Evolutionary conservation across 176 grass and related monocot genomes (phyloP), one percentile per base, ranked within the genome.

Genomic region (Ampelocalamus luodianensis): DNA sequence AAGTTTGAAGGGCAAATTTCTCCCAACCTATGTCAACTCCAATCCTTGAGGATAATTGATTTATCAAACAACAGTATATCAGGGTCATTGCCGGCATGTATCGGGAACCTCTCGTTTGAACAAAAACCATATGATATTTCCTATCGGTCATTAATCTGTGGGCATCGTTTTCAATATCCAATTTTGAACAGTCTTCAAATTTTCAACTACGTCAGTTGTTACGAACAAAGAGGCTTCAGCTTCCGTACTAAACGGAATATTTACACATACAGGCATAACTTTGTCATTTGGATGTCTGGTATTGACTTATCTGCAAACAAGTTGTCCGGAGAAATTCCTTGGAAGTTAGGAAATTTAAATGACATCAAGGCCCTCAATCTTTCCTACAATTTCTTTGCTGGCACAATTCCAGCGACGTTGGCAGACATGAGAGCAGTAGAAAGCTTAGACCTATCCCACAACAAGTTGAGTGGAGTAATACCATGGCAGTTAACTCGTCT

Each of bases 361-460:
- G 13, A 73, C 15, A 53, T 85, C 23, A 43, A 46, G 56, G 56
- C 56, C 27, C 18, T 89, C 5, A 89, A 85, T 20, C 7, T 89
- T 34, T 89, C 87, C 0, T 7, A 81, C 43, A 89, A 89, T 39
- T 49, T 43, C 12, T 69, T 89, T 6, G 68, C 27, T 2, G 76
- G 68, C 0, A 5, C 23, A n/a, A 85, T 89, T 68, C 87, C 87
- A 3, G 18, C 51, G 46, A 48, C 76, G 0, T 48, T 89, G 0
- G 65, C 82, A 54, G 67, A 75, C 6, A 53, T 89, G 44, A 13
- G 13, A 1, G 74, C 48, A 5, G 65, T 85, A 1, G 74, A 80
- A 55, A 89, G 87, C 70, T 74, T 89, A 14, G 87, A 89, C n/a
- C 24, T 89, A 3, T 89, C 87, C 6, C 3, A 76, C 48, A 89